These are phyloP conservation scores for Salix viminalis DNA, from an alignment of 345 rosid genomes.

Conservation along the genomic window DNA sequence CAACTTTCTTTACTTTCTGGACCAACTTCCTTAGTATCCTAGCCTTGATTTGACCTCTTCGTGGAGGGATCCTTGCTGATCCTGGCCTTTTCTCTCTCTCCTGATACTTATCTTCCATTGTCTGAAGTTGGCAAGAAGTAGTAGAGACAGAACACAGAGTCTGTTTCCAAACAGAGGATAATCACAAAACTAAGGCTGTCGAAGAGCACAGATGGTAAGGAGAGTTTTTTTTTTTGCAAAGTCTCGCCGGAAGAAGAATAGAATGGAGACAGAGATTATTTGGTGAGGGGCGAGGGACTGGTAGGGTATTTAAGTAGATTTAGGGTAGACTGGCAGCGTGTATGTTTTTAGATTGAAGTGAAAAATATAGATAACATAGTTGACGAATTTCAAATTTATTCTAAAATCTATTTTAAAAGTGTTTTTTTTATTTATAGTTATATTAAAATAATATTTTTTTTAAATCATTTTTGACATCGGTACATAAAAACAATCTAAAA, in stretches of 20 bases:
- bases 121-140: neutral
- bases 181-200: neutral
- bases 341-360: too few species aligned
- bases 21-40: slow-evolving; percentile 11
- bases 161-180: neutral
- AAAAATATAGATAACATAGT: too few species aligned
- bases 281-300: neutral
- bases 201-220: neutral
- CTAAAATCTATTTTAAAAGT: too few species aligned
- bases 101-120: slow-evolving; percentile 3
- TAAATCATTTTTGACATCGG: too few species aligned
- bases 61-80: slow-evolving; percentile 23
- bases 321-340: neutral
- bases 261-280: neutral
- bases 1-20: neutral
- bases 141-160: neutral
- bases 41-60: slow-evolving; percentile 24
- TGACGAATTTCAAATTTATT: too few species aligned
- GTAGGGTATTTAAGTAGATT: neutral
- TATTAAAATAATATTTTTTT: too few species aligned
- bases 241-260: neutral
- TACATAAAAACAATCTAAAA: too few species aligned
- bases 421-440: too few species aligned
- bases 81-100: neutral
- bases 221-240: neutral